Percentiles rank a stretch among this genome's conserved stretches.
Evolutionary conservation across 441 rosid species (phyloP).

Genomic region (Biscutella laevigata): DNA sequence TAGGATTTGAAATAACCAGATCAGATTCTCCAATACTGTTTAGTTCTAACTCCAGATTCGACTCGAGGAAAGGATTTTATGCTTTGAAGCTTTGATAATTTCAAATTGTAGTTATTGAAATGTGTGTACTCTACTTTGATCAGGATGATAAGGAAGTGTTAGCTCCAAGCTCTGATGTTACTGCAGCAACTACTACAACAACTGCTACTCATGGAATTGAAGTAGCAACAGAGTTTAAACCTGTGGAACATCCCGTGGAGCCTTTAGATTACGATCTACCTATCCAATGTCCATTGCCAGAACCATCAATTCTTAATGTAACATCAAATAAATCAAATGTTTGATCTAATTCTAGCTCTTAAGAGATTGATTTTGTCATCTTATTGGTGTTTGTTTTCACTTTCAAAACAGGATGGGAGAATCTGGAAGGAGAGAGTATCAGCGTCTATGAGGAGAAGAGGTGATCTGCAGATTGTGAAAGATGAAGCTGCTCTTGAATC

Average conservation of each 20-base stretch:
- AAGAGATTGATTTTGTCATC: neutral
- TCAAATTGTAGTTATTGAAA: no score
- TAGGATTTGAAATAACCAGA: neutral
- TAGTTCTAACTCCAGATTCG: conserved; percentile 2
- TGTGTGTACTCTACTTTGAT: neutral
- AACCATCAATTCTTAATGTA: conserved; percentile 89
- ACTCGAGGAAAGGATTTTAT: neutral
- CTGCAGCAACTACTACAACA: conserved; percentile 28
- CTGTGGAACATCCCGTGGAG: conserved; percentile 83
- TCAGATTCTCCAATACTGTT: neutral
- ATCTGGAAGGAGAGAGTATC: conserved; percentile 85
- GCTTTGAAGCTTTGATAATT: no score
- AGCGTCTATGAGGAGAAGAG: conserved; percentile 45
- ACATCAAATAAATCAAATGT: conserved; percentile 5
- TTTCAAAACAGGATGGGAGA: conserved; percentile 61
- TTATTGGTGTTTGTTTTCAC: neutral
- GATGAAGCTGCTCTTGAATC: conserved; percentile 47
- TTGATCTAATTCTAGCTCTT: neutral
- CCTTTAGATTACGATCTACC: conserved; percentile 68
- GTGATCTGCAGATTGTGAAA: conserved; percentile 51
- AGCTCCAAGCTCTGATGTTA: conserved; percentile 45
- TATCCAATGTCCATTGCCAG: conserved; percentile 79
- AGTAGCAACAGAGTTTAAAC: conserved; percentile 79
- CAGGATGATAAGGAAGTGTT: conserved; percentile 68
- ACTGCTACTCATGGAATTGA: conserved; percentile 71